Evolutionary conservation across 495 filamentous ascomycete species (phyloP), one percentile per base, ranked within the genome.

Genomic region (Melanomma pulvis-pyrius): DNA sequence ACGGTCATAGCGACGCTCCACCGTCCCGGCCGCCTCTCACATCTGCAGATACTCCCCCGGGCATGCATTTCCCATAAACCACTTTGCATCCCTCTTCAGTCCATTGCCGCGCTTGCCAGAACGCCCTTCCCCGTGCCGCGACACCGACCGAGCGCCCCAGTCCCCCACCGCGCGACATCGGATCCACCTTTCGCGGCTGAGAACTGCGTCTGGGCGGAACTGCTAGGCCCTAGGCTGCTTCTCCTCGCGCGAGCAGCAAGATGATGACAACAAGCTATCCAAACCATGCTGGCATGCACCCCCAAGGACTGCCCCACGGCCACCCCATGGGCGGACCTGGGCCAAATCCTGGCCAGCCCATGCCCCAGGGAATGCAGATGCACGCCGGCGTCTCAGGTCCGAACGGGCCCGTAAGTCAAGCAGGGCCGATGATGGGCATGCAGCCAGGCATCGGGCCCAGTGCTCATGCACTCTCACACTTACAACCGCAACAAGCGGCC

Each of bases 311-410:
- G 61, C 84, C 88, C 70, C 91, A 88, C 48, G 89, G 89, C 49
- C 92, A 94, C 75, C 89, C 87, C 69, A 90, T 91, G 85, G 82
- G 79, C 61, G 83, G 76, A 74, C 90, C 92, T 73, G 86, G 84
- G 13, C 87, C 85, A 28, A 90, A 91, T 72, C 90, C 89, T 58
- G 85, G 84, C 68, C 78, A 84, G 63, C 82, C 83, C 24, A 88
- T 78, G 71, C 84, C 79, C 24, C 92, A 96, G 82, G 85, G 86
- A 44, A 91, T 90, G 70, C 88, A 89, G 75, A 89, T 89, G 74
- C 91, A 94, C 72, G 88, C 90, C 73, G 90, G 89, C 44, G 92
- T 92, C n/a, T 92, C 91, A 36, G 90, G 84, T 11, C 90, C 91
- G 8, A 88, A 87, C 61, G 86, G 84, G 41, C 85, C 87, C 70